A percentile compares a stretch with the other conserved stretches of the same genome.
Conservation (phyloP, 257 asterid species). For the Rauvolfia tetraphylla region DNA sequence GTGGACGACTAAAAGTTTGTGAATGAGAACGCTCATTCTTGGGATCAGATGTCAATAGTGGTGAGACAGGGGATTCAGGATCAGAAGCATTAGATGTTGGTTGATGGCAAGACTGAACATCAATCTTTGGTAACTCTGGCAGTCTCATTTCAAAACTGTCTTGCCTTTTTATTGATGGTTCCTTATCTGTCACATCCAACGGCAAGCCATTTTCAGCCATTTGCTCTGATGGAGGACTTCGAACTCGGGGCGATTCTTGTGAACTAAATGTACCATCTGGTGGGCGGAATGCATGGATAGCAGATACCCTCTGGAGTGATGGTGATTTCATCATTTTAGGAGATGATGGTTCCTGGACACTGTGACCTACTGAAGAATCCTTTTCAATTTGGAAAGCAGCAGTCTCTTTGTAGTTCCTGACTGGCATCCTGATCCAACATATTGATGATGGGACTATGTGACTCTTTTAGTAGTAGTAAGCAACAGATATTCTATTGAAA, state of each 20-base stretch:
- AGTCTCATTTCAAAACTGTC: constrained; percentile 96
- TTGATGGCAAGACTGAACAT: constrained; percentile 72
- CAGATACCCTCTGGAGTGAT: constrained; percentile 82
- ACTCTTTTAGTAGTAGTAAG: background rate
- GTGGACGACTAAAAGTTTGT: constrained; percentile 93
- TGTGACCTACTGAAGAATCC: constrained; percentile 71
- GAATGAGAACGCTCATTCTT: constrained; percentile 97
- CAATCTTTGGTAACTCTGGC: constrained; percentile 94
- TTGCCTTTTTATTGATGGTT: constrained; percentile 92
- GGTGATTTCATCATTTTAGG: constrained; percentile 95
- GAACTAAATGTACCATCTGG: constrained; percentile 64
- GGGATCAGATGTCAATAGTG: constrained; percentile 98
- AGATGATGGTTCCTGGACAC: constrained; percentile 84
- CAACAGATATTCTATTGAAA: background rate
- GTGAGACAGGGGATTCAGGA: constrained; percentile 99
- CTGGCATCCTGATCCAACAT: constrained; percentile 76
- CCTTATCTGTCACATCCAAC: constrained; percentile 56
- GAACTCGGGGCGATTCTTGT: constrained; percentile 69
- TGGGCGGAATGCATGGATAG: constrained; percentile 64
- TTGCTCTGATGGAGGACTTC: constrained; percentile 91
- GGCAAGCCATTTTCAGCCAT: constrained; percentile 73
- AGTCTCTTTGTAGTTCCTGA: constrained; percentile 70
- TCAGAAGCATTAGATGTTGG: constrained; percentile 63
- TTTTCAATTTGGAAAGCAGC: constrained; percentile 79
- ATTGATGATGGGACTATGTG: constrained; percentile 1